These are phyloP conservation scores for Millerozyma miso DNA, from an alignment of 805 yeast species.

Conservation along the genomic window DNA sequence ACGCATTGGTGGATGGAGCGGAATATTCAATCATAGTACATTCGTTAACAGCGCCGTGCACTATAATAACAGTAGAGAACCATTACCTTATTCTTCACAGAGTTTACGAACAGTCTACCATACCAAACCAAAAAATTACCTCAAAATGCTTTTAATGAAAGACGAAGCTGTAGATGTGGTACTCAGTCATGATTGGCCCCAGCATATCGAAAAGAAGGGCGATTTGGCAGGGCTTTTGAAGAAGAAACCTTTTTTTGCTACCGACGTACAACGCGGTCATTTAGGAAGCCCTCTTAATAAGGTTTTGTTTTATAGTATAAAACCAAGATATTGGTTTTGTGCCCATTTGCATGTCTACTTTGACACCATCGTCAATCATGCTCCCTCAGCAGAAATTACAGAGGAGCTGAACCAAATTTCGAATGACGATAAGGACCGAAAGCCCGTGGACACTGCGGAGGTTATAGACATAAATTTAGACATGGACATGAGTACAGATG, in stretches of 20 bases:
- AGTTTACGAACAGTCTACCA: conserved; percentile 66
- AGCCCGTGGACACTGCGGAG: not conserved
- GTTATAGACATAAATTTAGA: conserved; percentile 19
- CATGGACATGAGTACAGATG: conserved; percentile 17
- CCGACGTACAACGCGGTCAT: conserved; percentile 54
- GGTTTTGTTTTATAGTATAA: conserved; percentile 47
- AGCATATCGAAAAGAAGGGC: conserved; percentile 66
- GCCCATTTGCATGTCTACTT: conserved; percentile 84
- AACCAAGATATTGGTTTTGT: conserved; percentile 78
- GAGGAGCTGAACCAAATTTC: conserved; percentile 1
- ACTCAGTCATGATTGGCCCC: conserved; percentile 95
- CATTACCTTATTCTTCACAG: conserved; percentile 44
- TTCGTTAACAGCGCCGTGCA: conserved; percentile 27
- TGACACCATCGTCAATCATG: conserved; percentile 50
- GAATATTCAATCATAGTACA: conserved; percentile 58
- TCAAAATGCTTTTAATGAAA: conserved; percentile 44
- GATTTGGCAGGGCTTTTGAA: conserved; percentile 45
- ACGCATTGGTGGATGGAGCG: conserved; percentile 77
- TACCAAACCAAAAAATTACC: conserved; percentile 58
- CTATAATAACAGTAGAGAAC: conserved; percentile 19
- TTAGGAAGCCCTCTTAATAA: conserved; percentile 73
- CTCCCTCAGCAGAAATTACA: conserved; percentile 11
- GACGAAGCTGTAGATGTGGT: conserved; percentile 45
- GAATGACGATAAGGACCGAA: conserved; percentile 1
- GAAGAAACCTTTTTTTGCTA: conserved; percentile 61